Conservation (phyloP, 1,284 basidiomycete genomes). For the Pseudozyma sp. region DNA sequence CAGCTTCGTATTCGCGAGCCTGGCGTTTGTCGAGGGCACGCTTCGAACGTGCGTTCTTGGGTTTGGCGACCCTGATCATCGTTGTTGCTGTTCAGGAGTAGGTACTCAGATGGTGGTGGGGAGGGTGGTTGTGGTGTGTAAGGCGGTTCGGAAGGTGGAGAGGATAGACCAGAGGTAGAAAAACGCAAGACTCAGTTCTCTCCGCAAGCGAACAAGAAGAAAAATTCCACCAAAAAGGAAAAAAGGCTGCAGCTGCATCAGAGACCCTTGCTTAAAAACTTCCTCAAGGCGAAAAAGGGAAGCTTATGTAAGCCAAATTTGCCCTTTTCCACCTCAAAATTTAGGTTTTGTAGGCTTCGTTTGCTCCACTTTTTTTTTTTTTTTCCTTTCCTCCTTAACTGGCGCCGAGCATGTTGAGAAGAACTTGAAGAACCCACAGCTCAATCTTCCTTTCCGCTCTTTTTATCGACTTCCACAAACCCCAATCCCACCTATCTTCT, state of each 20-base stretch:
- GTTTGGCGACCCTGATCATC: constrained; percentile 74
- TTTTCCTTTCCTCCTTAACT: constrained; percentile 6
- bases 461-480: constrained; percentile 2
- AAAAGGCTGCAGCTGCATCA: not conserved
- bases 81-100: constrained; percentile 3
- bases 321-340: not conserved
- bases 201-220: not conserved
- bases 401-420: not conserved
- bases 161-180: not conserved
- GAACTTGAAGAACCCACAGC: no score
- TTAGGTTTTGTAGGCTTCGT: constrained; percentile 1
- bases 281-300: not conserved
- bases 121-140: not conserved
- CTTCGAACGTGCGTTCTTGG: constrained; percentile 97
- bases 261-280: constrained; percentile 9
- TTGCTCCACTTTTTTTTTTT: constrained; percentile 18
- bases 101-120: not conserved
- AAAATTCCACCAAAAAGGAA: constrained; percentile 7
- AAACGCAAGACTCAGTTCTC: not conserved
- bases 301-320: constrained; percentile 37
- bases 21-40: constrained; percentile 87
- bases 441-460: not conserved
- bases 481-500: not conserved
- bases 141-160: not conserved
- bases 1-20: constrained; percentile 85